A percentile compares a stretch with the other conserved stretches of the same genome.
These are phyloP conservation scores for Emydomyces testavorans DNA, from an alignment of 2,329 filamentous ascomycete genomes.

Conservation along the genomic window DNA sequence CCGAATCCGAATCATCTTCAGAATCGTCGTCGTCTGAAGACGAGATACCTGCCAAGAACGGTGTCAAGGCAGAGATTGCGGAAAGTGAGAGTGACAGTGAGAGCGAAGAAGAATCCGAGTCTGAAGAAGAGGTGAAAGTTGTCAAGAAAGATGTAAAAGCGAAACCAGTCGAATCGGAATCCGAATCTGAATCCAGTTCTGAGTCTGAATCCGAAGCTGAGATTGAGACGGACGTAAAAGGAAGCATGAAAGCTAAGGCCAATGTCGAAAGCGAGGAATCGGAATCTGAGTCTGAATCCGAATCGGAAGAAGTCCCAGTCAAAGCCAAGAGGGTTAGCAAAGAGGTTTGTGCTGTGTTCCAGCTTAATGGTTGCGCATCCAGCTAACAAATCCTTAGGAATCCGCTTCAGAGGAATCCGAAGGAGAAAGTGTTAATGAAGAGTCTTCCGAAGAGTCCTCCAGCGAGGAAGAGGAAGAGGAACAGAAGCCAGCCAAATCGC, in stretches of 20 bases:
- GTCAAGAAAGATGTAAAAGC: constrained; percentile 16
- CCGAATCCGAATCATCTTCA: constrained; percentile 23
- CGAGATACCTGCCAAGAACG: constrained; percentile 18
- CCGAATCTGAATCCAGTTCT: constrained; percentile 17
- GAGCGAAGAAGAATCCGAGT: constrained; percentile 17
- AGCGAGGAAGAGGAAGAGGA: constrained; percentile 21
- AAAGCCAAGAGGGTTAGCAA: constrained; percentile 23
- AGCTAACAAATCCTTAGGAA: constrained; percentile 4
- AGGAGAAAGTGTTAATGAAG: constrained; percentile 16
- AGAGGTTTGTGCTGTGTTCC: constrained; percentile 19
- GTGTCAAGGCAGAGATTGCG: constrained; percentile 16
- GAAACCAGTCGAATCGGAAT: constrained; percentile 21
- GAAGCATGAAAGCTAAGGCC: constrained; percentile 8
- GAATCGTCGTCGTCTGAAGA: constrained; percentile 23
- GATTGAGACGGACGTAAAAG: constrained; percentile 20
- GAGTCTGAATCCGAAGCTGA: constrained; percentile 13
- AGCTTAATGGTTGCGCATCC: background rate
- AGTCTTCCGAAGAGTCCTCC: constrained; percentile 28
- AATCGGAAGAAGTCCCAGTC: constrained; percentile 3
- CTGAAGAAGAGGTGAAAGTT: constrained; percentile 18
- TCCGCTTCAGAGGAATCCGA: constrained; percentile 16
- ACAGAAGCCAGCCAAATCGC: constrained; percentile 18
- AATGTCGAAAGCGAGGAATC: constrained; percentile 10
- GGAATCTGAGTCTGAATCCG: constrained; percentile 17
- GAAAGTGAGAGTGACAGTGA: constrained; percentile 19